Conservation (phyloP, 2,329 filamentous ascomycete genomes). For the Aspergillus novoparasiticus region DNA sequence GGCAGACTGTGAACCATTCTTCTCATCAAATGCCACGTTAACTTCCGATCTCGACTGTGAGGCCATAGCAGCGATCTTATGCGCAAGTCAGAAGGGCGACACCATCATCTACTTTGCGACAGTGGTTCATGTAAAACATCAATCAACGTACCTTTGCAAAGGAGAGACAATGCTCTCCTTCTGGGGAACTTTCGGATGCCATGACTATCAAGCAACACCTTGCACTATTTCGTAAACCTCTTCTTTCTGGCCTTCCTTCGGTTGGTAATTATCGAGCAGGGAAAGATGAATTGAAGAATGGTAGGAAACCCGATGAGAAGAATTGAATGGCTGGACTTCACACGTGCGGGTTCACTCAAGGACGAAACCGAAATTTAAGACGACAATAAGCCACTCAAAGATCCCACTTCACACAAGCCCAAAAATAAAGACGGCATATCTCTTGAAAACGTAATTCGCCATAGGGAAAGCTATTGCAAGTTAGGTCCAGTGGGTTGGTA, state of each 20-base stretch:
- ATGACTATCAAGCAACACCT: constrained; percentile 27
- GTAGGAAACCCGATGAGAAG: constrained; percentile 23
- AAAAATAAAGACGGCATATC: constrained; percentile 49
- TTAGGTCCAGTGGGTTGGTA: constrained; percentile 22
- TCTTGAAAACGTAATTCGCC: constrained; percentile 44
- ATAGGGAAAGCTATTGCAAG: constrained; percentile 38
- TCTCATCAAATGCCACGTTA: constrained; percentile 29
- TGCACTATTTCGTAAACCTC: constrained; percentile 7
- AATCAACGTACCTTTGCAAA: constrained; percentile 70
- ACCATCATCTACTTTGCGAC: constrained; percentile 4
- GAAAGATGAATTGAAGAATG: constrained; percentile 22
- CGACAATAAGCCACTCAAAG: constrained; percentile 40
- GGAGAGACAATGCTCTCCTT: constrained; percentile 53
- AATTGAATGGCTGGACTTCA: constrained; percentile 24
- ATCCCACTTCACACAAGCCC: constrained; percentile 46
- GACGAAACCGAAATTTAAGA: constrained; percentile 33
- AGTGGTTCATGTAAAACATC: not conserved
- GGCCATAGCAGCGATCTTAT: constrained; percentile 48
- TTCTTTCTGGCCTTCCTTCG: constrained; percentile 12
- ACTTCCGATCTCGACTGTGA: constrained; percentile 32
- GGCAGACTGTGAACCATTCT: constrained; percentile 25
- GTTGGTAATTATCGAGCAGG: constrained; percentile 17
- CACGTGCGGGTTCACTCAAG: constrained; percentile 25
- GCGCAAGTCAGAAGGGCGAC: constrained; percentile 22
- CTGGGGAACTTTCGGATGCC: constrained; percentile 34